Base-by-base conservation (phyloP, 371 early-diverging fungal genomes). In the Mortierella sp. region DNA sequence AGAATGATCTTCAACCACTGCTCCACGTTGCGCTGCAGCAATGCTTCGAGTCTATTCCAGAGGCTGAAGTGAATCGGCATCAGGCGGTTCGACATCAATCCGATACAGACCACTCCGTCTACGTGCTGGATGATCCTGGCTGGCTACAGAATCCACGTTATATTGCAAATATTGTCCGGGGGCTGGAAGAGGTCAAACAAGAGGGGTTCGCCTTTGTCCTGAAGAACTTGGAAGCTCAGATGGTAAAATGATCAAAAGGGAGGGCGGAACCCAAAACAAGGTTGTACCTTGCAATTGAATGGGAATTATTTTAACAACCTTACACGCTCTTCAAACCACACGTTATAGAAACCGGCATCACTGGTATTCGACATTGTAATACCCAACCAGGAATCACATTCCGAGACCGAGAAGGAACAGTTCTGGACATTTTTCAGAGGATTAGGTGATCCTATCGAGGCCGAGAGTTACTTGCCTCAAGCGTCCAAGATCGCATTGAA, bases 351-450 rank as follows among this genome's bases (percentile, higher is more conserved):
- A 60, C 74, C 74, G 1, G 56, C 61, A 5, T 64, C 74, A 18
- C 46, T 68, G 14, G 53, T 53, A 4, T 26, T 73, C 2, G 74
- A 73, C n/a, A 49, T 73, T 38, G 65, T 73, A 18, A 52, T 67
- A 26, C 74, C 74, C 38, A 64, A 73, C 31, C 23, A 45, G 26
- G 58, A 47, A 27, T 34, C 38, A 0, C 21, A 42, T n/a, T 8
- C 48, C 1, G 42, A 34, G 0, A n/a, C 19, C 2, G 46, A 67
- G 7, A 26, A 73, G 48, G 61, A 67, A 19, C 54, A 50, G 61
- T 73, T 73, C 42, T 73, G 74, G 74, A 34, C 53, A 1, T 67
- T 73, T 13, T 73, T 68, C 50, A 63, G 64, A 12, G 63, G 64
- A 1, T 24, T 73, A 14, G 74, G 74, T 7, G 74, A 73, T 26